Evolutionary conservation across 805 yeast genomes (phyloP).

Genomic region (Candida dendrica): DNA sequence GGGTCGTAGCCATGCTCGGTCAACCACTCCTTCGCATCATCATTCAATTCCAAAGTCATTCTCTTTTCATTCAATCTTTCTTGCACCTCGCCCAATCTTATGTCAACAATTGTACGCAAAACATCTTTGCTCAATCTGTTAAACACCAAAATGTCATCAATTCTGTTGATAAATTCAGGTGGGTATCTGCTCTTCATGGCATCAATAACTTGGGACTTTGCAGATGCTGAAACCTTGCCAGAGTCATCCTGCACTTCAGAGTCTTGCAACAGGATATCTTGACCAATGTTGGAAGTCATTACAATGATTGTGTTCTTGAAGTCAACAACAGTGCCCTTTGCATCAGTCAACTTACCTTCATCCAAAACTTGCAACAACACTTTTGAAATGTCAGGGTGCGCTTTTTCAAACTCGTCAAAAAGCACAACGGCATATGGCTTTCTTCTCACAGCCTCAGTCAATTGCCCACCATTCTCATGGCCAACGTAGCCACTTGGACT

Average conservation of each 20-base stretch:
- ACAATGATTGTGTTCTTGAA: slow-evolving; percentile 92
- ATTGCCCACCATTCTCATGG: slow-evolving; percentile 87
- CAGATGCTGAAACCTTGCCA: slow-evolving; percentile 47
- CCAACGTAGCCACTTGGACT: slow-evolving; percentile 99
- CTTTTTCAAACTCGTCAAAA: slow-evolving; percentile 95
- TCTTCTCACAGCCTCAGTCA: slow-evolving; percentile 92
- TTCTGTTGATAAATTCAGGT: slow-evolving; percentile 91
- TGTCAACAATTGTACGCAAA: slow-evolving; percentile 73
- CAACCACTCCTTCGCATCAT: slow-evolving; percentile 69
- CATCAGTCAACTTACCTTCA: slow-evolving; percentile 91
- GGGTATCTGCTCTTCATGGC: slow-evolving; percentile 70
- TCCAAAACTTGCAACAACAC: slow-evolving; percentile 85
- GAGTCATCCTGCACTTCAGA: slow-evolving; percentile 40
- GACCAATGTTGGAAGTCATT: slow-evolving; percentile 96
- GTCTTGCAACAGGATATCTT: slow-evolving; percentile 73
- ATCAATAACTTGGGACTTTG: slow-evolving; percentile 56
- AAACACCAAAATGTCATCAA: slow-evolving; percentile 91
- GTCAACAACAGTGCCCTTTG: slow-evolving; percentile 91
- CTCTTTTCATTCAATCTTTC: slow-evolving; percentile 74
- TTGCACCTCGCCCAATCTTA: slow-evolving; percentile 75
- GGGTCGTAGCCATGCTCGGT: slow-evolving; percentile 87
- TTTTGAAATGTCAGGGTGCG: slow-evolving; percentile 93
- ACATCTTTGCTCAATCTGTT: slow-evolving; percentile 79
- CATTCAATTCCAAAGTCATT: slow-evolving; percentile 50
- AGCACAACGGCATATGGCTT: slow-evolving; percentile 90